phyloP scores from a whole-genome alignment of 305 asterid genomes.

The Fraxinus sp. region DNA sequence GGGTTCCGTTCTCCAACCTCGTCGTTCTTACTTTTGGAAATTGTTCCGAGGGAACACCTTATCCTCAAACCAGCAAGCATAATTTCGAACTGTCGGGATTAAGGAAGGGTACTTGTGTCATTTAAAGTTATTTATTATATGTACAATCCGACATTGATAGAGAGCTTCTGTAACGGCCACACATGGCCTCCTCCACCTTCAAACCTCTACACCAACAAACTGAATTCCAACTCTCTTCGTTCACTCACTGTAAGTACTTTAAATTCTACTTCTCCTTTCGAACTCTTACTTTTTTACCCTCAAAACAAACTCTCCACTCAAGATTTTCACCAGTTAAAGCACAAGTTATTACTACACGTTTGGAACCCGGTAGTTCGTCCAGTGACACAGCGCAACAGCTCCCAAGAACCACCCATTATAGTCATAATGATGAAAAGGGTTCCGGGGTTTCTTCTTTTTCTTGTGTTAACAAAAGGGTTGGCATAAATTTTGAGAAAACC shows the following conservation, averaged over 20 bases:
- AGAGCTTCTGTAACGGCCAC: conserved; percentile 41
- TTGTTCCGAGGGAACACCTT: neutral
- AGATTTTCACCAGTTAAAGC: conserved; percentile 28
- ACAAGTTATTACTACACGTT: conserved; percentile 34
- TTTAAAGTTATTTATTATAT: neutral
- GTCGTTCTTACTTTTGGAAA: neutral
- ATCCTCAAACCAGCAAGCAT: neutral
- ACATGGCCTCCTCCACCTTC: conserved; percentile 47
- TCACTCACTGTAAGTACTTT: conserved; percentile 44
- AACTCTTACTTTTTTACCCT: conserved; percentile 7
- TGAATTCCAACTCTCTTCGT: conserved; percentile 53
- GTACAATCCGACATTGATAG: neutral
- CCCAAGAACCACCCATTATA: conserved; percentile 30
- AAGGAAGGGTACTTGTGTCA: neutral
- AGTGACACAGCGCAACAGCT: conserved; percentile 22
- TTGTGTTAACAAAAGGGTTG: conserved; percentile 23
- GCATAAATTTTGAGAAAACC: conserved; percentile 20
- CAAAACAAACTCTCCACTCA: conserved; percentile 22
- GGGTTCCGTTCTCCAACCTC: neutral
- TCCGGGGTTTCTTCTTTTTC: conserved; percentile 42
- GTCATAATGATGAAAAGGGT: conserved; percentile 27
- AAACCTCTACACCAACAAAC: conserved; percentile 48
- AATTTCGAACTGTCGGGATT: neutral
- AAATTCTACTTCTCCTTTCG: conserved; percentile 29
- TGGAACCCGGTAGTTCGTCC: conserved; percentile 32